Base-by-base conservation (phyloP, 176 grass and related monocot species). In the Eremochloa ophiuroides region DNA sequence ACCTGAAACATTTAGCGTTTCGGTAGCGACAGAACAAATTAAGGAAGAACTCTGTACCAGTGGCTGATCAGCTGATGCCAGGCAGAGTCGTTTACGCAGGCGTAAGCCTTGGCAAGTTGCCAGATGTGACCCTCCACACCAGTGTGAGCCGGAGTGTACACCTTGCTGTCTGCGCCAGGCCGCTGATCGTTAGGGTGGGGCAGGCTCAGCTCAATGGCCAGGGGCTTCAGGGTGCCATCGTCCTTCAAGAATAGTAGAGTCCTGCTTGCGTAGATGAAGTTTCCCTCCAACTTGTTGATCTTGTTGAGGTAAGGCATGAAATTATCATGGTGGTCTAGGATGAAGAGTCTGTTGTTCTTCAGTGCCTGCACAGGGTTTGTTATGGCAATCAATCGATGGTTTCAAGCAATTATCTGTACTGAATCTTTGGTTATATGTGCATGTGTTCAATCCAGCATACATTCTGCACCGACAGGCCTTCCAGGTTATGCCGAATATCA, bases 41-140 rank as follows among this genome's bases (percentile, higher is more conserved):
- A 11, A 22, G 62, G 62, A 8, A 41, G 10, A 40, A 25, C 15
- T 48, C 37, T 29, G 16, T 85, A 98, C 95, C 95, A 95, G 78
- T 98, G 95, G 88, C 95, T 93, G 66, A 98, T 77, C 67, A 98
- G 90, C 79, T 98, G 92, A 74, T 98, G 95, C 83, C 83, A 94
- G 25, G 88, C 95, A 41, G 95, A 98, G 84, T 98, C 95, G 1
- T 98, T 93, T 28, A 98, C 95, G 13, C 78, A 80, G 43, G 86
- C 95, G 17, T 95, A 98, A 28, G 95, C 95, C 90, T 98, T 98
- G 51, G 95, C 92, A 41, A 98, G 86, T 48, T 95, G 90, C 95
- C 95, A 98, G 13, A 98, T 86, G 17, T 85, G 88, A 2, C 75
- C 48, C 0, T 82, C 11, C n/a, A 88, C 81, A 2, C 92, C 90